Evolutionary conservation across 2,329 filamentous ascomycete species (phyloP).

Genomic region (Grosmannia clavigera): DNA sequence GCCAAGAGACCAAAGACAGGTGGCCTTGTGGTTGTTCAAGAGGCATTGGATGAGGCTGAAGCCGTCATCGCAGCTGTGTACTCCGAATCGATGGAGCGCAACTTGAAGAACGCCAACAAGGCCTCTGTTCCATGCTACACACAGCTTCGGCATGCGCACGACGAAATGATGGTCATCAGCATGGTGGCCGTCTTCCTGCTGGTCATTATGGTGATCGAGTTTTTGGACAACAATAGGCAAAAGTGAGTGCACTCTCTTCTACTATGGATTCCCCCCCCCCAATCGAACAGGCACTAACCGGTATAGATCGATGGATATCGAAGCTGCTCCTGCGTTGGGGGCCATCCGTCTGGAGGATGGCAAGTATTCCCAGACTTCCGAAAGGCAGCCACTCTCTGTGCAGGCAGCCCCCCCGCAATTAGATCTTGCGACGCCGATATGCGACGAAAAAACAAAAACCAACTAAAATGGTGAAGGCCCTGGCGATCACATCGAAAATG

Average conservation of each 20-base stretch:
- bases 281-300: not conserved
- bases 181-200: slow-evolving; percentile 19
- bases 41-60: not conserved
- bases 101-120: not conserved
- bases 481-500: not conserved
- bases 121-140: slow-evolving; percentile 10
- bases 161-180: slow-evolving; percentile 19
- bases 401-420: slow-evolving; percentile 4
- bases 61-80: not conserved
- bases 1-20: not conserved
- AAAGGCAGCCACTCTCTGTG: slow-evolving; percentile 8
- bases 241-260: slow-evolving; percentile 11
- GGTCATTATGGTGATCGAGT: slow-evolving; percentile 19
- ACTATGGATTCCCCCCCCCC: not conserved
- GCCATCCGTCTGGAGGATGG: slow-evolving; percentile 12
- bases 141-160: slow-evolving; percentile 12
- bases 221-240: slow-evolving; percentile 11
- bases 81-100: not conserved
- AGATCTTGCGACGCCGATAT: not conserved
- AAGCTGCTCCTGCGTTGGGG: not conserved
- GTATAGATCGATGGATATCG: not conserved
- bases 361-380: not conserved
- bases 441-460: not conserved
- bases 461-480: not conserved
- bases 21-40: not conserved